These are phyloP conservation scores for Letharia lupina DNA, from an alignment of 495 filamentous ascomycete species.

Conservation along the genomic window DNA sequence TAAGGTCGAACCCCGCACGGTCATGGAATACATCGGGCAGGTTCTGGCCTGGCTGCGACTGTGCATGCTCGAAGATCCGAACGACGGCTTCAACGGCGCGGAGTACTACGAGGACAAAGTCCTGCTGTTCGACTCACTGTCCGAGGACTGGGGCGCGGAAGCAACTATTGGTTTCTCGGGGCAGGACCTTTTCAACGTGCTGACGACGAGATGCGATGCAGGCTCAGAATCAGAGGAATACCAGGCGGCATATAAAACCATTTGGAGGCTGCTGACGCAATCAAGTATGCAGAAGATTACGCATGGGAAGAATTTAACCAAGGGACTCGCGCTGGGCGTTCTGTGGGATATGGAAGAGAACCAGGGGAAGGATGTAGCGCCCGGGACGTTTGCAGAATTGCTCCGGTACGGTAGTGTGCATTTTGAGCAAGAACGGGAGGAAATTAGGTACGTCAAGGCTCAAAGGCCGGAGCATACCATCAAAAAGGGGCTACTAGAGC, in stretches of 20 bases:
- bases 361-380: background rate
- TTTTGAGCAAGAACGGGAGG: constrained; percentile 4
- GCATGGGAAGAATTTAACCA: background rate
- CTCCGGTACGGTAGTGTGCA: background rate
- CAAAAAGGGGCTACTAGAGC: background rate
- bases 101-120: constrained; percentile 5
- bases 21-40: constrained; percentile 5
- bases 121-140: background rate
- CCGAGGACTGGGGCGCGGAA: constrained; percentile 1
- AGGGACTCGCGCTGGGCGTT: background rate
- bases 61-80: background rate
- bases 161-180: background rate
- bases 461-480: background rate
- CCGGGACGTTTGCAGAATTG: constrained; percentile 1
- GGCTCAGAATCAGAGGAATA: background rate
- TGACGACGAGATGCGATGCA: background rate
- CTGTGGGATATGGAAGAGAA: background rate
- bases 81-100: background rate
- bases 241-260: background rate
- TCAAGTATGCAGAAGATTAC: constrained; percentile 3
- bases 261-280: background rate
- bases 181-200: background rate
- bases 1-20: background rate
- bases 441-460: background rate
- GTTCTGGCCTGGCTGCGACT: background rate